Evolutionary conservation across 768 basidiomycete species (phyloP).

Genomic region (Tylopilus subfusipes): DNA sequence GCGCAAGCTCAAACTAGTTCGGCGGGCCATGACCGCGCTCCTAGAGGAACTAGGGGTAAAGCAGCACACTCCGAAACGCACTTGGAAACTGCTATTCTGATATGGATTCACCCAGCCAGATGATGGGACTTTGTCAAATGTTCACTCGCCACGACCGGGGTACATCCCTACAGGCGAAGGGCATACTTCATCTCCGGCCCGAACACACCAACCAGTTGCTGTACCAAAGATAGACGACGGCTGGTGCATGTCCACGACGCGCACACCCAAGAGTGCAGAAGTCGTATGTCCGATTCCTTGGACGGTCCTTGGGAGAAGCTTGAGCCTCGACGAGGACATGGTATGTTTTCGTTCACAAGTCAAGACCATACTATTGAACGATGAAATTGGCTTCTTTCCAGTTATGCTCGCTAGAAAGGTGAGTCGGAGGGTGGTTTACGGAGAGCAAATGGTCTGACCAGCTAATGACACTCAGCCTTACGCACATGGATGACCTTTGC

Average conservation of each 20-base stretch:
- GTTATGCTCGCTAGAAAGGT: slow-evolving; percentile 32
- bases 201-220: slow-evolving; percentile 4
- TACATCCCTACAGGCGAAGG: not conserved
- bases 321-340: slow-evolving; percentile 39
- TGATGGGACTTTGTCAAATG: slow-evolving; percentile 12
- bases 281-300: slow-evolving; percentile 33
- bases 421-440: not conserved
- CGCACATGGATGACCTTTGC: slow-evolving; percentile 37
- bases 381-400: slow-evolving; percentile 3
- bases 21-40: slow-evolving; percentile 41
- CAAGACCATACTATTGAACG: not conserved
- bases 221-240: slow-evolving; percentile 15
- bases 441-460: not conserved
- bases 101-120: slow-evolving; percentile 14
- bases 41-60: slow-evolving; percentile 40
- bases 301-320: slow-evolving; percentile 19
- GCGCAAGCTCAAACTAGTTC: slow-evolving; percentile 32
- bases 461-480: slow-evolving; percentile 28
- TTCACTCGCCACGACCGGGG: slow-evolving; percentile 12
- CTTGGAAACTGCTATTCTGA: not conserved
- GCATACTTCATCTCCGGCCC: slow-evolving; percentile 4
- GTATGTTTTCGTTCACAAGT: slow-evolving; percentile 29
- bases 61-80: not conserved
- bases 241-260: slow-evolving; percentile 43
- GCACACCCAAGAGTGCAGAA: slow-evolving; percentile 35